Percentiles rank a stretch among this genome's conserved stretches.
These are phyloP conservation scores for Nephelium lappaceum DNA, from an alignment of 345 rosid species.

Conservation along the genomic window DNA sequence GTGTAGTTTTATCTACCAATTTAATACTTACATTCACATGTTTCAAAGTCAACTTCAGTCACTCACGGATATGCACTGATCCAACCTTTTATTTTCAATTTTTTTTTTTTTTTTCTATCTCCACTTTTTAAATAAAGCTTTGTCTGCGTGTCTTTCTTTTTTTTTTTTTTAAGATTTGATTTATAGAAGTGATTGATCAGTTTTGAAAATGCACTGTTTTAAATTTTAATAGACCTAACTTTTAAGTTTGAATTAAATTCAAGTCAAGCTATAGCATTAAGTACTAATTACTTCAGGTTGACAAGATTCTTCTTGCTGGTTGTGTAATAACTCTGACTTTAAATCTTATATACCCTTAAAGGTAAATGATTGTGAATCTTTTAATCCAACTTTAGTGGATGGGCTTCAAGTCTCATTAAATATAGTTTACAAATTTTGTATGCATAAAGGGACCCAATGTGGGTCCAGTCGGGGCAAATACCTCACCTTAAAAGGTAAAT, in stretches of 20 bases:
- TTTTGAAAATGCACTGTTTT: not conserved
- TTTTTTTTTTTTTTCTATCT: not conserved
- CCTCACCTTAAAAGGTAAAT: no score
- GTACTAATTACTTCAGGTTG: not conserved
- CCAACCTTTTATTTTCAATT: not conserved
- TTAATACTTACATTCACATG: slow-evolving; percentile 26
- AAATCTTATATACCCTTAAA: no score
- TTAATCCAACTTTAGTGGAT: no score
- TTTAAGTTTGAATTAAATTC: not conserved
- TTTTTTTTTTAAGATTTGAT: not conserved
- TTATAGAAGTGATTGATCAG: not conserved
- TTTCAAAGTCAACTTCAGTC: slow-evolving; percentile 28
- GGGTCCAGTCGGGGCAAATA: no score
- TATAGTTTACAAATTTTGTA: no score
- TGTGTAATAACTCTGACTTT: no score
- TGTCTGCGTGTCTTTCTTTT: not conserved
- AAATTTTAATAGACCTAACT: not conserved
- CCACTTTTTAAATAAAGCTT: no score
- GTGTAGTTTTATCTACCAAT: slow-evolving; percentile 13
- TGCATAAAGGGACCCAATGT: no score
- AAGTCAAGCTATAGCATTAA: not conserved
- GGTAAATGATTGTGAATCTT: no score
- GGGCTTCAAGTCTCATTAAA: no score
- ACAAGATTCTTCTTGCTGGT: not conserved
- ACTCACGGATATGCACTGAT: slow-evolving; percentile 17